Percentiles rank a stretch among this genome's conserved stretches.
Evolutionary conservation across 306 rosid genomes (phyloP).

Genomic region (Castanea sativa): DNA sequence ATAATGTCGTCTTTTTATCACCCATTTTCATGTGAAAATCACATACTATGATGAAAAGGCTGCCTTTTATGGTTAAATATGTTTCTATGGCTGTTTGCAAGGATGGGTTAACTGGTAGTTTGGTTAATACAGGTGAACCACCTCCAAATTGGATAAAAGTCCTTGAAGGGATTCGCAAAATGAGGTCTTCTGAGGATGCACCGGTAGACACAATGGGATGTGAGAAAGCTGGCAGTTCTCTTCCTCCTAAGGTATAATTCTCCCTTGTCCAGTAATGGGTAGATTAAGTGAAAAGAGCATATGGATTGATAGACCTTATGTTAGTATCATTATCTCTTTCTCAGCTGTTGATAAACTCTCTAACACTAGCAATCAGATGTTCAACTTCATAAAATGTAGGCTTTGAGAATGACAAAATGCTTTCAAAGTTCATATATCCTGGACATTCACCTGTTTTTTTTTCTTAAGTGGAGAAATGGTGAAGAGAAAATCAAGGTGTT

Average conservation of each 20-base stretch:
- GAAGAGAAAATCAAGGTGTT: background rate
- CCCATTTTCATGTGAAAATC: background rate
- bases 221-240: conserved; percentile 53
- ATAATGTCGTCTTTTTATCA: background rate
- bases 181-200: conserved; percentile 70
- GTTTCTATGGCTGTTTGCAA: background rate
- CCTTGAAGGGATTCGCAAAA: conserved; percentile 73
- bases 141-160: conserved; percentile 75
- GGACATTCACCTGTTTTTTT: background rate
- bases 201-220: conserved; percentile 73
- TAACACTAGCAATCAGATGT: background rate
- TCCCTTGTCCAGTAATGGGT: background rate
- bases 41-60: background rate
- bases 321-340: background rate
- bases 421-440: background rate
- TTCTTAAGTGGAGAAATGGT: background rate
- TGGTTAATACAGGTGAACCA: conserved; percentile 46
- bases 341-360: background rate
- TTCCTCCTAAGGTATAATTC: conserved; percentile 68
- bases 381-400: background rate
- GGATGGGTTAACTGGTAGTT: conserved; percentile 14
- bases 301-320: background rate
- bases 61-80: background rate
- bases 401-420: background rate
- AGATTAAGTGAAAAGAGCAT: background rate